phyloP scores from a whole-genome alignment of 345 rosid genomes.

The Boechera divaricarpa region DNA sequence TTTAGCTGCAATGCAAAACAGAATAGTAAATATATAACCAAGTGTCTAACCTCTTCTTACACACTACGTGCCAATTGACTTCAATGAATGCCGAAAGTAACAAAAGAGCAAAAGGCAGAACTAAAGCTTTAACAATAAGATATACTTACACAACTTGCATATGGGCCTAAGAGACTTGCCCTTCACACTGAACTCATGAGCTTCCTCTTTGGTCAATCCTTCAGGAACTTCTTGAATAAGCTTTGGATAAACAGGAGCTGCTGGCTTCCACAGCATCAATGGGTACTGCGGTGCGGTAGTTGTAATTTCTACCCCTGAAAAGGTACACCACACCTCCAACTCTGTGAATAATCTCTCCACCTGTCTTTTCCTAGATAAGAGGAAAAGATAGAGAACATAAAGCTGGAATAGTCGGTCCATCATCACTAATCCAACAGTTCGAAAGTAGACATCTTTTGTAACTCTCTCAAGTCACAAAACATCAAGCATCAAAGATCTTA shows the following conservation, averaged over 20 bases:
- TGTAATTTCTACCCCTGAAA: constrained; percentile 91
- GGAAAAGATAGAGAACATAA: background rate
- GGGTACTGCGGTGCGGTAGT: constrained; percentile 74
- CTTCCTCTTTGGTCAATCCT: constrained; percentile 81
- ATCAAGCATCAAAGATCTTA: background rate
- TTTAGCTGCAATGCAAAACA: constrained; percentile 62
- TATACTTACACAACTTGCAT: constrained; percentile 73
- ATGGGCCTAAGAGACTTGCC: constrained; percentile 81
- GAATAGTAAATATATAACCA: background rate
- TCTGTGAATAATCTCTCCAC: constrained; percentile 80
- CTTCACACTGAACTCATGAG: constrained; percentile 62
- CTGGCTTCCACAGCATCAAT: constrained; percentile 96
- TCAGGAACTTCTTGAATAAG: constrained; percentile 91
- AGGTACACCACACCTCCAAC: constrained; percentile 83
- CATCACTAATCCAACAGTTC: constrained; percentile 19
- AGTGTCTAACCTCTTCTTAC: constrained; percentile 12
- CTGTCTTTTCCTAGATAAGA: constrained; percentile 69
- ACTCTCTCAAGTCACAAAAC: constrained; percentile 23
- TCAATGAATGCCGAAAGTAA: background rate
- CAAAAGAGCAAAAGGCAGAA: background rate
- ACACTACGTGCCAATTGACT: background rate
- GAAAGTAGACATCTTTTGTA: background rate
- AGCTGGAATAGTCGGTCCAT: background rate
- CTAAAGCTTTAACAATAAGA: background rate
- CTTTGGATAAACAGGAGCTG: constrained; percentile 95